Evolutionary conservation across 495 filamentous ascomycete genomes (phyloP), one percentile per base, ranked within the genome.

Genomic region (Talaromyces proteolyticus): DNA sequence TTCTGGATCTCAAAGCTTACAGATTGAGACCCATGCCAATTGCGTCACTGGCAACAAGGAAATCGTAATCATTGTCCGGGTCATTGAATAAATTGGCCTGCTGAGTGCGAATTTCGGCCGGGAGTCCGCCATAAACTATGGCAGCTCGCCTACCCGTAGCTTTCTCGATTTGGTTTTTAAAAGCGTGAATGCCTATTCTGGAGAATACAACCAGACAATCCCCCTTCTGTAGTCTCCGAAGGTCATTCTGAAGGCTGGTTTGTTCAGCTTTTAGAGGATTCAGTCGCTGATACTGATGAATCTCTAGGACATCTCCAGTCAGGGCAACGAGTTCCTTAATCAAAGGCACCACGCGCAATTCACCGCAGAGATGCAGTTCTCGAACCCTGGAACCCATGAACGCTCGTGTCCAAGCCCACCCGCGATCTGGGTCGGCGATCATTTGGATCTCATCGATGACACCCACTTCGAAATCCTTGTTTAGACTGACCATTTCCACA

Each of bases 381-480:
- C 81, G 82, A 3, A 88, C 93, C 63, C 84, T 81, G 4, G 93
- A 66, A 20, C 93, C 94, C 16, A 99, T 75, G 8, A 96, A 76
- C 22, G 93, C 93, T 61, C 91, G 85, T 5, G 93, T 96, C 94
- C 94, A 99, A 24, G 92, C 94, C 90, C 90, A 96, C 2, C 94
- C 94, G 43, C 94, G 85, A 1, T 85, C 76, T 2, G 62, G 43
- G 57, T 89, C 81, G 17, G 83, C 86, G 49, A 97, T 91, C 93
- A 96, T 96, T 62, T 99, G 94, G 50, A 97, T 97, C 69, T 98
- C 92, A 59, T 98, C 92, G 49, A 99, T 89, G 55, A 99, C 92
- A 7, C 89, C 91, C 46, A 97, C 93, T 42, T 97, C 92, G 23
- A 91, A 81, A 3, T 57, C 53, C 12, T 58, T 59, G 49, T 84